Evolutionary conservation across 1,284 basidiomycete genomes (phyloP), one percentile per base, ranked within the genome.

Genomic region (Peniophora sp.): DNA sequence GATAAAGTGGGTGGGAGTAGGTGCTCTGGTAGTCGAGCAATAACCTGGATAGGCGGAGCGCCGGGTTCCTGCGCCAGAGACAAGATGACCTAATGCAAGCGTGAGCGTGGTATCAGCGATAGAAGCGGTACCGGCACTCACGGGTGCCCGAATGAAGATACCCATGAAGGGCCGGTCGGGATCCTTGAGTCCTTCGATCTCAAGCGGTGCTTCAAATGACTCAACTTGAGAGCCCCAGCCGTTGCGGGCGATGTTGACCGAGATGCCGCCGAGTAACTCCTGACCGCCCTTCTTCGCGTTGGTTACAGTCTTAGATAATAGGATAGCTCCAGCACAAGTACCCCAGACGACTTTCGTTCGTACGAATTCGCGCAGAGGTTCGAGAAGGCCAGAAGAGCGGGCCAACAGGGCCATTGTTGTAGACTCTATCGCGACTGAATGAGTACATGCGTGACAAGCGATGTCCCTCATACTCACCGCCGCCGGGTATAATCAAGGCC

Each of bases 281-380:
- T 94, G 92, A 2, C 92, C 91, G 37, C 89, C 91, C 61, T 83
- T 87, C 72, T 95, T 96, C 11, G 84, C 79, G 47, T 88, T 87
- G 55, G 85, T 82, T 14, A 91, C 77, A 8, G 73, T 68, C 55
- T 83, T 74, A 2, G 91, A 80, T 42, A 98, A 79, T 47, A 98
- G 74, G 57, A 99, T 98, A 57, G 96, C 95, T 17, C 96, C 96
- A 0, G 96, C 96, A 66, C 96, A 99, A 0, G 95, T 98, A 2
- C 96, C 96, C 92, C 93, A 99, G 0, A 95, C 82, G 0, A 92
- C 85, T 59, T 85, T 90, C 0, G 64, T 73, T 61, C 69, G 73
- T 50, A 74, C 71, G 68, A 85, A 97, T 41, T 78, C 75, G 39
- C 80, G 76, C 3, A 99, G 74, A 1, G 91, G 92, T 23, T 89